A percentile compares a stretch with the other conserved stretches of the same genome.
Evolutionary conservation across 2,329 filamentous ascomycete species (phyloP).

Genomic region (Fusarium brachygibbosum): DNA sequence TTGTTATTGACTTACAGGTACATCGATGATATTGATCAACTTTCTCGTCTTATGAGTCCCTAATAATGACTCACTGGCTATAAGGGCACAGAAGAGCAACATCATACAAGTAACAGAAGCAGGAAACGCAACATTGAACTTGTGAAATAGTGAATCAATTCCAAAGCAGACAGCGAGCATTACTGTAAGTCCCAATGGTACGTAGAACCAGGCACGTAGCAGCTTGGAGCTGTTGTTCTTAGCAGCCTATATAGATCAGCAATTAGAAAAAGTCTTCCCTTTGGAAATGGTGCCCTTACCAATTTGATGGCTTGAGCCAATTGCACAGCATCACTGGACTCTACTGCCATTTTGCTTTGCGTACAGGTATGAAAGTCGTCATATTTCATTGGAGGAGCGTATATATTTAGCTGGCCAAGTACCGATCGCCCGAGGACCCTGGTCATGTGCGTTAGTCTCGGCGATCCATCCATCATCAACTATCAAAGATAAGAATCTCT

Average conservation of each 20-base stretch:
- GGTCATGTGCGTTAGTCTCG: conserved; percentile 29
- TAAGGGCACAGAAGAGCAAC: conserved; percentile 64
- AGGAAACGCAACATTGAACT: conserved; percentile 67
- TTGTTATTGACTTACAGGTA: conserved; percentile 60
- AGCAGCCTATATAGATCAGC: conserved; percentile 34
- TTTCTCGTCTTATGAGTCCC: conserved; percentile 63
- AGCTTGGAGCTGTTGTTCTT: conserved; percentile 36
- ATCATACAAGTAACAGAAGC: conserved; percentile 71
- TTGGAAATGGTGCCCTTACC: conserved; percentile 22
- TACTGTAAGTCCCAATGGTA: conserved; percentile 60
- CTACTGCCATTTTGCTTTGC: conserved; percentile 33
- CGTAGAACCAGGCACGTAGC: conserved; percentile 61
- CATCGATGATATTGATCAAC: conserved; percentile 64
- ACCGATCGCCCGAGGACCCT: conserved; percentile 18
- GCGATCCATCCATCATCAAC: conserved; percentile 15
- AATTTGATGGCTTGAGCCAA: conserved; percentile 42
- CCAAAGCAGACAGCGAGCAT: conserved; percentile 61
- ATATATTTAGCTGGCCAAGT: conserved; percentile 20
- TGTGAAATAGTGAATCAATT: conserved; percentile 58
- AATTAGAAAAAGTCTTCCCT: conserved; percentile 18
- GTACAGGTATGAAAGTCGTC: neutral
- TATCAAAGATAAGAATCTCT: neutral
- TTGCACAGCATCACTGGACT: conserved; percentile 31
- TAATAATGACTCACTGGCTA: conserved; percentile 61
- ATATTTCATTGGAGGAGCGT: conserved; percentile 10